Evolutionary conservation across 176 grass and related monocot genomes (phyloP).

Genomic region (Raddia guianensis): DNA sequence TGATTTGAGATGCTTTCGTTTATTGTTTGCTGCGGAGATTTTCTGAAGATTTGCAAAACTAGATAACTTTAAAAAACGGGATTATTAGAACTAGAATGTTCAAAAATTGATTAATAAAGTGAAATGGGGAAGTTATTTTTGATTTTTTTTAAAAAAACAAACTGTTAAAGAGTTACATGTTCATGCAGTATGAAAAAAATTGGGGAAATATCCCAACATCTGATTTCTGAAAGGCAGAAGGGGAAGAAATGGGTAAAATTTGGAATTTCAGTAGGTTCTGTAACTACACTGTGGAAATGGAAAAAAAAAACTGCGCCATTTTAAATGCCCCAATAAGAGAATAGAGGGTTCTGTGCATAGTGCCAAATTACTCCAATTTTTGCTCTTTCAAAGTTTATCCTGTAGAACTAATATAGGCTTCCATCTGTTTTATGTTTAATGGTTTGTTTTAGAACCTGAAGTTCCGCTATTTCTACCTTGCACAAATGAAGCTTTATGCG

Average conservation of each 20-base stretch:
- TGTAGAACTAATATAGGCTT: neutral
- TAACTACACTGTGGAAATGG: neutral
- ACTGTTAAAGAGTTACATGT: neutral
- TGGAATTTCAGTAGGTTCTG: neutral
- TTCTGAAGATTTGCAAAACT: neutral
- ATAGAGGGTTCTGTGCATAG: neutral
- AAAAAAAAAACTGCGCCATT: neutral
- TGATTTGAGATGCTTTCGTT: neutral
- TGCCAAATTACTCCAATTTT: neutral
- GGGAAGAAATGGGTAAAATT: neutral
- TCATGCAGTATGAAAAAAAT: neutral
- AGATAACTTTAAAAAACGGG: neutral
- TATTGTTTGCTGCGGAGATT: neutral
- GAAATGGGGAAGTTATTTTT: neutral
- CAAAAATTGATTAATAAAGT: neutral
- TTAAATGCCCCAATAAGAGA: neutral
- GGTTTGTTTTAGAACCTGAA: neutral
- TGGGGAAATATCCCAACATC: neutral
- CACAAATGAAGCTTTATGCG: neutral
- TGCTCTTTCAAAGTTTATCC: neutral
- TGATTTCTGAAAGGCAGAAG: neutral
- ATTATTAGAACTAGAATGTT: neutral
- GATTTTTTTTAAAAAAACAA: neutral
- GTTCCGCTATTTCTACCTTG: slow-evolving; percentile 4
- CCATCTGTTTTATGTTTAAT: neutral